Evolutionary conservation across 305 asterid genomes (phyloP), one percentile per base, ranked within the genome.

Genomic region (Fraxinus dipetala): DNA sequence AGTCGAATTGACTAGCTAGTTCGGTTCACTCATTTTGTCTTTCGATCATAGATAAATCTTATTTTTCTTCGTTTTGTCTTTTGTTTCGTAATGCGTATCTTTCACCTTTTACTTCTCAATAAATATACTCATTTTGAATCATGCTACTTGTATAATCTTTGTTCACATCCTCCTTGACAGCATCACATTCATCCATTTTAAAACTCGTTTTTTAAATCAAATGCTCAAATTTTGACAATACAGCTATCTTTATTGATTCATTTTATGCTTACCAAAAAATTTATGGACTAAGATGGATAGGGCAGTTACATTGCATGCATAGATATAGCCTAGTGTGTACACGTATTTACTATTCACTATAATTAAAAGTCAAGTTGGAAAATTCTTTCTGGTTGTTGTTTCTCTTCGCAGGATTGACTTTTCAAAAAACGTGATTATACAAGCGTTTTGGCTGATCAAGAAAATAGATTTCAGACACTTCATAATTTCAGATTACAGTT

Each of bases 401-500:
- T 54, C 26, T n/a, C 26, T 18, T 5, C 26, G 65, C 2, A 1
- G 65, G 65, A 54, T 54, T 54, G 65, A 48, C 61, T 48, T 48
- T 48, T 48, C 61, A 35, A 48, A 48, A 43, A 48, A 16, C 22
- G 9, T 3, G 3, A 18, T n/a, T 16, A 51, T 51, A 6, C 63
- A 51, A 51, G 63, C 7, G 61, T 51, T n/a, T 61, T 30, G 6
- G 70, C 10, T 85, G 80, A 65, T 82, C 78, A 77, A 31, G 24
- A 24, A 43, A 75, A 13, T 14, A 75, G 59, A 36, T 26, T 75
- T 18, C 31, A n/a, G 30, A 3, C 32, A 51, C 34, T 75, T 54
- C 26, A 22, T 74, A n/a, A 59, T 59, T 74, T 3, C 56, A 34
- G 24, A 24, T 1, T 48, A 48, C 61, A 48, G 20, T 48, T 48